Evolutionary conservation across 177 flowering plant species (phyloP).

Genomic region (Vitis hybrid): DNA sequence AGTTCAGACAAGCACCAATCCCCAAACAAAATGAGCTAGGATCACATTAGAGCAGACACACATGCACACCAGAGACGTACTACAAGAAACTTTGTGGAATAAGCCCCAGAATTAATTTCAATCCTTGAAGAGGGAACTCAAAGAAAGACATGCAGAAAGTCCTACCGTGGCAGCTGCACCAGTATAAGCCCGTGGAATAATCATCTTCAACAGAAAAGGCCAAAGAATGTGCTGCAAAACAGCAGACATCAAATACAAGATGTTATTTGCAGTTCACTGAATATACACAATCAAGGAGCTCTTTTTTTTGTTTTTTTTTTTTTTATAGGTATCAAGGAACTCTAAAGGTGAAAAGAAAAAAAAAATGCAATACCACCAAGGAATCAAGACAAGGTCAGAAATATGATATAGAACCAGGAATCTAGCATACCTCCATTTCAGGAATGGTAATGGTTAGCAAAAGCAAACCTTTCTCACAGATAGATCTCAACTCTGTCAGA

Average conservation of each 20-base stretch:
- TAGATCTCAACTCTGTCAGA: slow-evolving; percentile 59
- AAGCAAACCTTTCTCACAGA: slow-evolving; percentile 90
- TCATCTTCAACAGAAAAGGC: slow-evolving; percentile 96
- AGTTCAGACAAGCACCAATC: neutral
- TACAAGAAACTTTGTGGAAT: neutral
- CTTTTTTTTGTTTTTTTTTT: no score
- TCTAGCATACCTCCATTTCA: slow-evolving; percentile 91
- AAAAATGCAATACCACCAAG: neutral
- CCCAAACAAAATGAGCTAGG: neutral
- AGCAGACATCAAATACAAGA: slow-evolving; percentile 6
- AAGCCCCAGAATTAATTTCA: neutral
- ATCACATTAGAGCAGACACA: neutral
- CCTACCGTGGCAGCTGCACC: slow-evolving; percentile 87
- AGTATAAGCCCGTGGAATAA: slow-evolving; percentile 75
- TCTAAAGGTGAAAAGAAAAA: no score
- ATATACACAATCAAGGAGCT: neutral
- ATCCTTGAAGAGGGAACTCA: neutral
- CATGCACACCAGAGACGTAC: neutral
- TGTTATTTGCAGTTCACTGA: neutral
- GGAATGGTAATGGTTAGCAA: slow-evolving; percentile 88
- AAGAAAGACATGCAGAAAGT: neutral
- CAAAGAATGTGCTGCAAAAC: slow-evolving; percentile 75
- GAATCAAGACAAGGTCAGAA: neutral
- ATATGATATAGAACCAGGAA: neutral
- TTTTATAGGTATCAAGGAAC: no score